phyloP scores from a whole-genome alignment of 192 early-diverging fungal genomes.

The Gamsiella multidivaricata region DNA sequence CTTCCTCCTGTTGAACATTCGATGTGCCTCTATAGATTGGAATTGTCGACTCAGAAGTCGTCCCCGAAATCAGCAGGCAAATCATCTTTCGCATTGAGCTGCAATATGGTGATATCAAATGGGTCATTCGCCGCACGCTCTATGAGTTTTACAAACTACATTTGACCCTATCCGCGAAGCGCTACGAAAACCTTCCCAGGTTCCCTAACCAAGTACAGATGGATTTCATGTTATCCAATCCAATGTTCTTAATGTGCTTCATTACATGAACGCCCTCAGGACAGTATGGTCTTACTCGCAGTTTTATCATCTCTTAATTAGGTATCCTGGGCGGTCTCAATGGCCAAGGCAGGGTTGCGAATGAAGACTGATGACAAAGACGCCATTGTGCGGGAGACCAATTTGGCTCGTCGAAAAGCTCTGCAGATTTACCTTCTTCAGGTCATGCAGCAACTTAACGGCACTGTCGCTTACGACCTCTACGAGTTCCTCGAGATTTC shows the following conservation, averaged over 20 bases:
- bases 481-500: conserved; percentile 83
- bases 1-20: too few relatives aligned
- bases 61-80: conserved; percentile 50
- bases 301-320: too few relatives aligned
- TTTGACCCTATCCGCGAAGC: conserved; percentile 67
- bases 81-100: conserved; percentile 77
- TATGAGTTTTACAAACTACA: conserved; percentile 77
- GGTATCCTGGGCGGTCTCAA: conserved; percentile 35
- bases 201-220: conserved; percentile 47
- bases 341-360: conserved; percentile 20
- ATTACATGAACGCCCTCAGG: too few relatives aligned
- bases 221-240: neutral
- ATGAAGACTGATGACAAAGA: conserved; percentile 36
- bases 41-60: conserved; percentile 60
- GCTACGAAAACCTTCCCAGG: conserved; percentile 38
- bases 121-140: conserved; percentile 74
- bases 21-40: conserved; percentile 55
- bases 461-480: conserved; percentile 74
- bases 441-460: conserved; percentile 67
- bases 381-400: conserved; percentile 40
- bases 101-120: conserved; percentile 82
- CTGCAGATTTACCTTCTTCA: conserved; percentile 72
- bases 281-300: too few relatives aligned
- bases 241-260: neutral
- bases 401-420: conserved; percentile 62